phyloP scores from a whole-genome alignment of 140 eudicot genomes.

The Anethum foeniculum region DNA sequence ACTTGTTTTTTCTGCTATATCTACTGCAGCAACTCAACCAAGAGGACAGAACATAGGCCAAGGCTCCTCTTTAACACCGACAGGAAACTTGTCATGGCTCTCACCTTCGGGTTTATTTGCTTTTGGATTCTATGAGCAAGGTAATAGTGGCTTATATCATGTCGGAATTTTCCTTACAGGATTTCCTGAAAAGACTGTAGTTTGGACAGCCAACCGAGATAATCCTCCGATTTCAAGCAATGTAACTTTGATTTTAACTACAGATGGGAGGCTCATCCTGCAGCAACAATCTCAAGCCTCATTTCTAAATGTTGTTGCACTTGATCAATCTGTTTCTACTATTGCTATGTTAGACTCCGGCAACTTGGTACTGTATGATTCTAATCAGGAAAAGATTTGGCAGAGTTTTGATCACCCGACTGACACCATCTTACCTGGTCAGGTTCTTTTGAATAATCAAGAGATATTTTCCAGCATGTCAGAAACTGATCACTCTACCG shows the following conservation, averaged over 20 bases:
- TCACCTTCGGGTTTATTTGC: conserved; percentile 30
- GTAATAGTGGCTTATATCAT: neutral
- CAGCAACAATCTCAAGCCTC: conserved; percentile 1
- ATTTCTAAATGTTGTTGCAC: conserved; percentile 6
- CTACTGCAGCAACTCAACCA: neutral
- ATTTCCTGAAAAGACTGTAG: conserved; percentile 16
- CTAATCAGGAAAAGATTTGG: conserved; percentile 18
- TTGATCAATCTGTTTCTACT: conserved; percentile 11
- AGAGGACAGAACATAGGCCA: conserved; percentile 6
- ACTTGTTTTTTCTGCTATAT: neutral
- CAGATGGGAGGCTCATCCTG: neutral
- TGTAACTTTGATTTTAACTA: neutral
- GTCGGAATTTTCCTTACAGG: conserved; percentile 19
- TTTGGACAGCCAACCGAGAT: conserved; percentile 22
- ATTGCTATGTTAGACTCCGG: conserved; percentile 29
- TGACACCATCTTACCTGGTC: conserved; percentile 32
- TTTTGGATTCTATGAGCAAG: conserved; percentile 25
- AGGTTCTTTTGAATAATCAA: conserved; percentile 13
- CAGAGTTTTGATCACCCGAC: conserved; percentile 39
- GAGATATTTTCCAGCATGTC: conserved; percentile 32
- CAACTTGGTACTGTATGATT: conserved; percentile 27
- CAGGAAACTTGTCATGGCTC: conserved; percentile 20
- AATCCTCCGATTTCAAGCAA: neutral
- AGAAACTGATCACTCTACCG: conserved; percentile 25
- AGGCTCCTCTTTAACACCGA: conserved; percentile 18